Evolutionary conservation across 2,329 filamentous ascomycete species (phyloP), one percentile per base, ranked within the genome.

Genomic region (Fusarium metavorans): DNA sequence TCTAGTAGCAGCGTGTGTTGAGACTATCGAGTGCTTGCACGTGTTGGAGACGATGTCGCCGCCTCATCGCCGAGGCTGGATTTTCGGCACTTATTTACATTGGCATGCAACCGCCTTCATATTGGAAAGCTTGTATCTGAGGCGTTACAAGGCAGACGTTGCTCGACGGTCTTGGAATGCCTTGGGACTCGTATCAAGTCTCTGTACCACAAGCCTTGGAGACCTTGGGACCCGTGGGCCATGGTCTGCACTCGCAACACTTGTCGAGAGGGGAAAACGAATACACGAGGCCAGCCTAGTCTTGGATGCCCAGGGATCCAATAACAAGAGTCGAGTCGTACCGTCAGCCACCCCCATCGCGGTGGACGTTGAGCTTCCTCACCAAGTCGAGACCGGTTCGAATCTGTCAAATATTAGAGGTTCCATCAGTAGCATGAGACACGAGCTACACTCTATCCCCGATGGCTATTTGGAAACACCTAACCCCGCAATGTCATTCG

Each of bases 11-110:
- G 52, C 58, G 6, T 67, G 41, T 4, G 59, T 67, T n/a, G 52
- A 70, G 50, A 63, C 52, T 13, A 70, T 70, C 4, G 41, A 67
- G 30, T 70, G 58, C 25, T 70, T 66, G 9, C 60, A 64, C 48
- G 65, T 68, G 27, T 35, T 68, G 13, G 54, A 56, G 11, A 57
- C 64, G 8, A 54, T 65, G 43, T 66, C 54, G 9, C 16, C 56
- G 18, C 59, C 56, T 58, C 62, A 64, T 45, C 45, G 63, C 8
- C 64, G 67, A 57, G 67, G 45, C 20, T 35, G 56, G 14, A 45
- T 66, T 7, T 64, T 64, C 4, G 64, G 67, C 37, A 68, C 54
- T 6, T 52, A 66, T 18, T 23, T 66, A 6, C 67, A 68, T 18
- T 68, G 67, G 67, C 37, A 68, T 11, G 67, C 67, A 23, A 66